Evolutionary conservation across 2,329 filamentous ascomycete species (phyloP).

Genomic region (Monosporascus sp.): DNA sequence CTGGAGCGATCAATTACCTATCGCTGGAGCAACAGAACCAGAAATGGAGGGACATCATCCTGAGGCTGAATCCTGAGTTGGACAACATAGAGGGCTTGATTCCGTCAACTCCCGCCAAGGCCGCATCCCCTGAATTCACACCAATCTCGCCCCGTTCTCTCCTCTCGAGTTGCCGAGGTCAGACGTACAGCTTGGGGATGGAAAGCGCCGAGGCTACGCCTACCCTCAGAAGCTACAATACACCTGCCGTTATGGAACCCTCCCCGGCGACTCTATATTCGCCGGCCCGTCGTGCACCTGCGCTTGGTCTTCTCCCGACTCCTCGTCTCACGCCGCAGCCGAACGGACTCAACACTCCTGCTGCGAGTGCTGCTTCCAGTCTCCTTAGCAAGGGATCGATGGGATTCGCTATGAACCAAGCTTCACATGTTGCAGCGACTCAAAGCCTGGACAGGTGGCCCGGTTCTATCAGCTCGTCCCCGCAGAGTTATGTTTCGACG

Average conservation of each 20-base stretch:
- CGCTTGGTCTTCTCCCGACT: constrained; percentile 52
- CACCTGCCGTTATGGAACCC: constrained; percentile 47
- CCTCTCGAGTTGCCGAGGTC: constrained; percentile 38
- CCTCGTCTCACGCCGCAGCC: constrained; percentile 54
- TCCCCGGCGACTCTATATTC: constrained; percentile 37
- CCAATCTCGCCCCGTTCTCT: constrained; percentile 38
- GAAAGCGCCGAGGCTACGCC: constrained; percentile 36
- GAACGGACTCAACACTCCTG: constrained; percentile 54
- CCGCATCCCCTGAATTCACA: constrained; percentile 30
- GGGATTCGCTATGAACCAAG: constrained; percentile 56
- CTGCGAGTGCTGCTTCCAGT: constrained; percentile 48
- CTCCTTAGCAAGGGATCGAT: constrained; percentile 50
- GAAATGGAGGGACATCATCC: constrained; percentile 55
- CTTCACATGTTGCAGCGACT: constrained; percentile 37
- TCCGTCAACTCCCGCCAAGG: constrained; percentile 24
- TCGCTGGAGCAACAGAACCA: constrained; percentile 40
- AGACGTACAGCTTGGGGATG: constrained; percentile 25
- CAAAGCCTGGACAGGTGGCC: constrained; percentile 52
- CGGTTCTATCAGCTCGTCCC: constrained; percentile 43
- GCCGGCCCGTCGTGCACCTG: constrained; percentile 44
- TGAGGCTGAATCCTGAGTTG: constrained; percentile 51
- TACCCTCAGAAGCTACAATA: constrained; percentile 34
- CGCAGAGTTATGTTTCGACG: constrained; percentile 42
- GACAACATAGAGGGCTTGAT: constrained; percentile 54
- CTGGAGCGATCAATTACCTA: constrained; percentile 38